These are phyloP conservation scores for Phytophthora litchii DNA, from an alignment of 352 stramenopile species.

Conservation along the genomic window DNA sequence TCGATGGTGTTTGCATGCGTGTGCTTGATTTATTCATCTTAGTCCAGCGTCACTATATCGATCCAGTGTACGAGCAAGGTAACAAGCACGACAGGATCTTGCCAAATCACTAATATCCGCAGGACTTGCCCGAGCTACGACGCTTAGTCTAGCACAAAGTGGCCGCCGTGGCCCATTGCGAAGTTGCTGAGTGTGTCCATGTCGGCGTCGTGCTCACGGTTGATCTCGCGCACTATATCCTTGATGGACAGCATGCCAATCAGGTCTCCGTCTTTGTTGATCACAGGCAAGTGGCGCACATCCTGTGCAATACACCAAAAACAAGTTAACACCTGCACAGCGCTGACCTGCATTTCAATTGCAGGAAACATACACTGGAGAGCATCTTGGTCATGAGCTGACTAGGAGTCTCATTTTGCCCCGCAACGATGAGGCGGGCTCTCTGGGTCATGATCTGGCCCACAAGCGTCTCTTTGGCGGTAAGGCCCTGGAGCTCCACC, in stretches of 20 bases:
- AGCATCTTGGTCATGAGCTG: conserved; percentile 97
- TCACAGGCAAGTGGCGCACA: conserved; percentile 94
- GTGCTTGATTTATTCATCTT: conserved; percentile 3
- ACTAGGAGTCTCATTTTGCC: conserved; percentile 85
- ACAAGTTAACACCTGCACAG: neutral
- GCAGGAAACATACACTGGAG: conserved; percentile 62
- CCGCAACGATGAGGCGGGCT: conserved; percentile 90
- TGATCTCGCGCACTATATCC: conserved; percentile 90
- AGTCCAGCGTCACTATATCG: neutral
- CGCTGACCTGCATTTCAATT: neutral
- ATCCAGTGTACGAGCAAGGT: conserved; percentile 3
- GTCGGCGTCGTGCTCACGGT: conserved; percentile 77
- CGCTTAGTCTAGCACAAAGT: conserved; percentile 80
- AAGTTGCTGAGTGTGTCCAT: conserved; percentile 85
- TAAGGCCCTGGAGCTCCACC: conserved; percentile 93
- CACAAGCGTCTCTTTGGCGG: conserved; percentile 82
- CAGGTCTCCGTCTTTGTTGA: conserved; percentile 91
- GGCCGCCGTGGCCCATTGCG: conserved; percentile 73
- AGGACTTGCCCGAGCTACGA: neutral
- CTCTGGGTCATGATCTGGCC: conserved; percentile 95
- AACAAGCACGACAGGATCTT: neutral
- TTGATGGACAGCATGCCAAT: conserved; percentile 96
- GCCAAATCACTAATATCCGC: conserved; percentile 5
- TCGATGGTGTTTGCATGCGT: neutral
- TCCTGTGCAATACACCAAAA: conserved; percentile 49